Evolutionary conservation across 2,329 filamentous ascomycete genomes (phyloP).

Genomic region (Neurospora crassa): DNA sequence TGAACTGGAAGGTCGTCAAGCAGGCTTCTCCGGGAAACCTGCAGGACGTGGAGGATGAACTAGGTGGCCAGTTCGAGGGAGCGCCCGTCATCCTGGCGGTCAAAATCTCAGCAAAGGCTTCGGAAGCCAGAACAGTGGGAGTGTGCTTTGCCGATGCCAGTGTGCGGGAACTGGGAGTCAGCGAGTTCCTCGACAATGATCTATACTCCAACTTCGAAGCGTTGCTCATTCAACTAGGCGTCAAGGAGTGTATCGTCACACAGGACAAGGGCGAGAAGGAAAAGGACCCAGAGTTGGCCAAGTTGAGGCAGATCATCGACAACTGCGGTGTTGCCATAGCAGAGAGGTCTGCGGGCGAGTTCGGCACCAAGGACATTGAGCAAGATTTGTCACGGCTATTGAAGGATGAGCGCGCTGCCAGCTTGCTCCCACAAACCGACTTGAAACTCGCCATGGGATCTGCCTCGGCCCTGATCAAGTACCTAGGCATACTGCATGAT

Average conservation of each 20-base stretch:
- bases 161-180: conserved; percentile 88
- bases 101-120: conserved; percentile 81
- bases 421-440: conserved; percentile 78
- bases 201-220: conserved; percentile 97
- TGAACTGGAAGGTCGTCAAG: conserved; percentile 87
- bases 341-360: conserved; percentile 67
- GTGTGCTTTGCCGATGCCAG: conserved; percentile 98
- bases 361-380: conserved; percentile 85
- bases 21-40: conserved; percentile 92
- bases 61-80: conserved; percentile 76
- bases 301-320: conserved; percentile 80
- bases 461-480: conserved; percentile 87
- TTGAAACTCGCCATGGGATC: conserved; percentile 94
- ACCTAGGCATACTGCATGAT: conserved; percentile 83
- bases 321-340: conserved; percentile 87
- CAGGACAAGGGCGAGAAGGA: conserved; percentile 69
- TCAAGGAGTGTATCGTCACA: conserved; percentile 87
- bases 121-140: conserved; percentile 76
- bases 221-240: conserved; percentile 87
- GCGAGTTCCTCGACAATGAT: conserved; percentile 98
- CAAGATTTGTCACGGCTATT: conserved; percentile 83
- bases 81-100: conserved; percentile 93
- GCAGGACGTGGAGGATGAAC: conserved; percentile 92
- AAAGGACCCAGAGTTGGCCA: conserved; percentile 80
- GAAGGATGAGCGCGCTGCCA: conserved; percentile 72